Evolutionary conservation across 1,284 basidiomycete genomes (phyloP).

Genomic region (Apiotrichum akiyoshidainum): DNA sequence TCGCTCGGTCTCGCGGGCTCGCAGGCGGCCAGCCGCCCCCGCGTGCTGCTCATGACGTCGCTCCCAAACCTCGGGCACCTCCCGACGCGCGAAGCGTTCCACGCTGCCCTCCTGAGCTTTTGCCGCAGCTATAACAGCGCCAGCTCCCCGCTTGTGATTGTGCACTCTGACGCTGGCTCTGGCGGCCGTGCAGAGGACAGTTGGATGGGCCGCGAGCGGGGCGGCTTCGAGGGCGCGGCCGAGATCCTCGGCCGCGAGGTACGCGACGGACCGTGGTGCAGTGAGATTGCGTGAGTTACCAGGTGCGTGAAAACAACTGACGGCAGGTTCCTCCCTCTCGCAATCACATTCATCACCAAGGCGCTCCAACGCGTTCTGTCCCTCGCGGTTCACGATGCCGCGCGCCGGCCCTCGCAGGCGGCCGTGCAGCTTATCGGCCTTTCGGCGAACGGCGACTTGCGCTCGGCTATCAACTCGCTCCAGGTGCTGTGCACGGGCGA

Average conservation of each 20-base stretch:
- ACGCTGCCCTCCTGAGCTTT: constrained; percentile 63
- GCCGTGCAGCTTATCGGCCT: constrained; percentile 71
- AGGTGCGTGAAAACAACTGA: neutral
- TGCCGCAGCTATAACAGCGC: constrained; percentile 51
- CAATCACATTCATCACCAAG: constrained; percentile 75
- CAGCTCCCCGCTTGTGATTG: constrained; percentile 70
- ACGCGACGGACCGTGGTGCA: constrained; percentile 68
- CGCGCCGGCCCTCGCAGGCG: constrained; percentile 58
- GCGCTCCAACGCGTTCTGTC: constrained; percentile 68
- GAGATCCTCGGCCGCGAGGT: constrained; percentile 56
- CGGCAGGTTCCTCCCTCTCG: constrained; percentile 82
- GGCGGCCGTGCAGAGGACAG: constrained; percentile 60
- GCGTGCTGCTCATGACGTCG: constrained; percentile 80
- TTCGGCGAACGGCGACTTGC: constrained; percentile 81
- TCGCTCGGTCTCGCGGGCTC: constrained; percentile 55
- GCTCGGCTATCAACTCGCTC: constrained; percentile 86
- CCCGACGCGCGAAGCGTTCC: constrained; percentile 70
- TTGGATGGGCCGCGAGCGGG: constrained; percentile 52
- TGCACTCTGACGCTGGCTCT: constrained; percentile 77
- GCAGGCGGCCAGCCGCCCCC: constrained; percentile 19
- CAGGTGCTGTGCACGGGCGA: constrained; percentile 61
- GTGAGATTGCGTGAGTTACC: constrained; percentile 63
- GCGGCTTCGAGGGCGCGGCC: constrained; percentile 56
- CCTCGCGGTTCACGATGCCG: constrained; percentile 51
- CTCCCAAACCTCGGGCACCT: constrained; percentile 82